Evolutionary conservation across 2,329 filamentous ascomycete species (phyloP).

Genomic region (Alternaria sp.): DNA sequence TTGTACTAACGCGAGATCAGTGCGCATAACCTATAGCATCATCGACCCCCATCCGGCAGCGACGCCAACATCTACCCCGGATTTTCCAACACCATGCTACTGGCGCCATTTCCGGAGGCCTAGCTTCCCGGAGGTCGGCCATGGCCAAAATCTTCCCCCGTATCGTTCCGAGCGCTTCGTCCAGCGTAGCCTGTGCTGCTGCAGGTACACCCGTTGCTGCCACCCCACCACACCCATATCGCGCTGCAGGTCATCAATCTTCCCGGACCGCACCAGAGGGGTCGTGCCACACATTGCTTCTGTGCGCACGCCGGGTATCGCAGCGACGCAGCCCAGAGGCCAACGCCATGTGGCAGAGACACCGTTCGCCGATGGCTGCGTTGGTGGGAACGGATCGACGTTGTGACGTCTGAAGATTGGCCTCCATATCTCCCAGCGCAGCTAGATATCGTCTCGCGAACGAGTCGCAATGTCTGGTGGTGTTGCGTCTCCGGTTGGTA

Average conservation of each 20-base stretch:
- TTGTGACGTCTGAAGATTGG: neutral
- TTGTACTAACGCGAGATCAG: neutral
- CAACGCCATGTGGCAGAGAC: neutral
- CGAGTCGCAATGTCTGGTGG: neutral
- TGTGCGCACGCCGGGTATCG: conserved; percentile 3
- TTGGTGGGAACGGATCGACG: neutral
- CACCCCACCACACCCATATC: conserved; percentile 23
- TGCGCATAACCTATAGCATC: neutral
- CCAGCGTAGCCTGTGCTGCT: conserved; percentile 31
- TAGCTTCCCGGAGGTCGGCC: conserved; percentile 34
- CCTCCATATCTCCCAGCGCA: neutral
- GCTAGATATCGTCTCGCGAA: neutral
- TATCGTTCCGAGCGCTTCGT: conserved; percentile 24
- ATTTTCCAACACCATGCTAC: conserved; percentile 30
- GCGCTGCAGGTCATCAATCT: conserved; percentile 24
- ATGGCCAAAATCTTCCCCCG: conserved; percentile 11
- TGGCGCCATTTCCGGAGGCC: conserved; percentile 30
- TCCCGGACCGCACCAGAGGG: conserved; percentile 9
- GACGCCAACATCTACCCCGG: conserved; percentile 32
- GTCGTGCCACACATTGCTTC: conserved; percentile 8
- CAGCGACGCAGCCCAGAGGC: neutral
- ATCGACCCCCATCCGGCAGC: conserved; percentile 29
- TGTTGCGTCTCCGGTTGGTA: conserved; percentile 2
- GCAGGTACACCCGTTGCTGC: conserved; percentile 41
- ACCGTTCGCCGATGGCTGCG: neutral